Evolutionary conservation across 768 basidiomycete genomes (phyloP).

Genomic region (Lactifluus subvellereus): DNA sequence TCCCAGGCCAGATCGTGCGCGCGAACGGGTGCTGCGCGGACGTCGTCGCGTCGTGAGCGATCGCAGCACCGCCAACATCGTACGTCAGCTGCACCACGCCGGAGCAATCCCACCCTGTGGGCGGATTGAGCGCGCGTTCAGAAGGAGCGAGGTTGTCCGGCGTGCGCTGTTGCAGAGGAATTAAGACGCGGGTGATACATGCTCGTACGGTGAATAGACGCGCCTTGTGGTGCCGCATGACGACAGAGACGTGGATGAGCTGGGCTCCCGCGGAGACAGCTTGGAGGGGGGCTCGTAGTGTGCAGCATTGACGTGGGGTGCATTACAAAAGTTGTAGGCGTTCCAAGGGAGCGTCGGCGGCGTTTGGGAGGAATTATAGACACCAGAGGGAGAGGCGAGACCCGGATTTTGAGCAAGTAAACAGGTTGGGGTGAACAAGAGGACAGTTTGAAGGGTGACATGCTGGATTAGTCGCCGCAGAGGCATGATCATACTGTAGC

Average conservation of each 20-base stretch:
- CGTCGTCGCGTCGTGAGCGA: constrained; percentile 38
- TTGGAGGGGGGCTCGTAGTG: constrained; percentile 35
- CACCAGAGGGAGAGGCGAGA: constrained; percentile 28
- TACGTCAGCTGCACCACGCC: constrained; percentile 37
- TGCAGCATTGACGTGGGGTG: constrained; percentile 39
- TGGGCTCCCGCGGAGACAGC: constrained; percentile 27
- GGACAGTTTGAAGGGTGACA: background rate
- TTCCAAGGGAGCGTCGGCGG: constrained; percentile 40
- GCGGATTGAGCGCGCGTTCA: constrained; percentile 38
- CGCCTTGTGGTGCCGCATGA: constrained; percentile 47
- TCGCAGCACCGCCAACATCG: constrained; percentile 33
- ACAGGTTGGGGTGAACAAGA: background rate
- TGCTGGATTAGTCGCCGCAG: background rate
- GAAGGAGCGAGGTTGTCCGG: constrained; percentile 45
- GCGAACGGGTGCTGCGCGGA: constrained; percentile 43
- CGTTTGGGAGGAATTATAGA: constrained; percentile 43
- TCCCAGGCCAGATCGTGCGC: constrained; percentile 41
- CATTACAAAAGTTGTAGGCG: constrained; percentile 51
- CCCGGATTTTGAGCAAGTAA: background rate
- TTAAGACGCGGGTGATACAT: background rate
- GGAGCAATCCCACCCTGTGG: constrained; percentile 38
- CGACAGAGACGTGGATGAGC: constrained; percentile 38
- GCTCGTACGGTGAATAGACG: background rate
- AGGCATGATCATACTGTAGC: background rate
- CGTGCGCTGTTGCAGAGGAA: constrained; percentile 33